A percentile compares a stretch with the other conserved stretches of the same genome.
These are phyloP conservation scores for Solanum chacoense DNA, from an alignment of 305 asterid genomes.

Conservation along the genomic window DNA sequence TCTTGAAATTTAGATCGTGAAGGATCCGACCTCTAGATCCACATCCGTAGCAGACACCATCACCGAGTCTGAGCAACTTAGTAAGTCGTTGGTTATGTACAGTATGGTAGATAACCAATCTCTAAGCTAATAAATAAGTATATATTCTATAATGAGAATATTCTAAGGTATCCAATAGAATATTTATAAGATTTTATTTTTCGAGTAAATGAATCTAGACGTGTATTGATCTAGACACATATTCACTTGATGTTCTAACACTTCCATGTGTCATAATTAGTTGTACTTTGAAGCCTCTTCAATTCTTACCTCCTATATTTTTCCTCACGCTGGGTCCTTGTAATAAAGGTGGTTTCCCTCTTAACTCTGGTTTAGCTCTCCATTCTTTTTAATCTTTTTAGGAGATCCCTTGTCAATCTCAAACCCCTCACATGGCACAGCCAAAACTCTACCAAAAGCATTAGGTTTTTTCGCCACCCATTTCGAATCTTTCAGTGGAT, in stretches of 20 bases:
- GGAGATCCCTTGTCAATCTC: not conserved
- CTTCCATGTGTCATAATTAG: not conserved
- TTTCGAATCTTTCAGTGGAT: not conserved
- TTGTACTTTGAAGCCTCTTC: not conserved
- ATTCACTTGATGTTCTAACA: not conserved
- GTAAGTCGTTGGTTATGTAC: not conserved
- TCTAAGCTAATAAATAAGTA: not conserved
- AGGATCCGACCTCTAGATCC: not conserved
- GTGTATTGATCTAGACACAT: not conserved
- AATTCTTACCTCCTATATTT: not conserved
- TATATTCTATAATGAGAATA: not conserved
- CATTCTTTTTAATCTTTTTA: not conserved
- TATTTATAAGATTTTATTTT: not conserved
- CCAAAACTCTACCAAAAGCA: not conserved
- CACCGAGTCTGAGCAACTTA: not conserved
- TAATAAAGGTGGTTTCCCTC: not conserved
- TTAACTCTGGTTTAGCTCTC: not conserved
- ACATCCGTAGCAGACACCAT: not conserved
- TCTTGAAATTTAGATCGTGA: not conserved
- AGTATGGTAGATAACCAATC: not conserved
- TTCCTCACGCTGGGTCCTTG: not conserved
- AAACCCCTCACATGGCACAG: not conserved
- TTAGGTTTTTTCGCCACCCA: not conserved
- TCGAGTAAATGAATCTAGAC: not conserved
- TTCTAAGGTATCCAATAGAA: not conserved